Percentiles rank a stretch among this genome's conserved stretches.
Conservation (phyloP, 768 basidiomycete genomes). For the Thelephora ganbajun region DNA sequence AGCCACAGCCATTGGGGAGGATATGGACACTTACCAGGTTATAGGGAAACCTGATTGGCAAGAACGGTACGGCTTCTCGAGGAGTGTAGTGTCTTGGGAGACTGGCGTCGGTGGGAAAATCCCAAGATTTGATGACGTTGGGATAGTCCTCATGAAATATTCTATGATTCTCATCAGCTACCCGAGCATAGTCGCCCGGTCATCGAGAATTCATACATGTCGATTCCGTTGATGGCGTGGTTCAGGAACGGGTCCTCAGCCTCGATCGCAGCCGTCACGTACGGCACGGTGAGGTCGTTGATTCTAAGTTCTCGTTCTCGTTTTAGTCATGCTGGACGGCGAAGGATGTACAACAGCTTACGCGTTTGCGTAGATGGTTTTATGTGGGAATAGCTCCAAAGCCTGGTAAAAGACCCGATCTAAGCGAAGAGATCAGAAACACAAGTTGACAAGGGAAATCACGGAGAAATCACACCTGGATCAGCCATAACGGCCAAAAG, state of each 20-base stretch:
- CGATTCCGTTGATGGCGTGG: constrained; percentile 39
- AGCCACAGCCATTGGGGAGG: not conserved
- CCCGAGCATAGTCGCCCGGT: no score
- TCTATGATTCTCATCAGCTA: constrained; percentile 18
- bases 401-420: constrained; percentile 68
- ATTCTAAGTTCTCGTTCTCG: constrained; percentile 23
- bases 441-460: not conserved
- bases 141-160: constrained; percentile 41
- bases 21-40: constrained; percentile 42
- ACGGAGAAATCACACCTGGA: constrained; percentile 30
- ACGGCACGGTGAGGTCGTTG: constrained; percentile 74
- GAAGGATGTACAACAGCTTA: constrained; percentile 20
- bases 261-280: constrained; percentile 65
- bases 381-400: constrained; percentile 47
- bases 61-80: constrained; percentile 24
- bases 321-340: not conserved
- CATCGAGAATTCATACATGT: constrained; percentile 28
- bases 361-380: constrained; percentile 76
- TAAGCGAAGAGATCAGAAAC: constrained; percentile 13
- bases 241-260: constrained; percentile 50
- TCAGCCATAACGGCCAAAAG: constrained; percentile 72
- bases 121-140: constrained; percentile 41
- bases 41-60: constrained; percentile 49
- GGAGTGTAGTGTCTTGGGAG: constrained; percentile 24
- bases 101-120: constrained; percentile 19